Conservation (phyloP, 495 filamentous ascomycete genomes). For the Hypomontagnella monticulosa region DNA sequence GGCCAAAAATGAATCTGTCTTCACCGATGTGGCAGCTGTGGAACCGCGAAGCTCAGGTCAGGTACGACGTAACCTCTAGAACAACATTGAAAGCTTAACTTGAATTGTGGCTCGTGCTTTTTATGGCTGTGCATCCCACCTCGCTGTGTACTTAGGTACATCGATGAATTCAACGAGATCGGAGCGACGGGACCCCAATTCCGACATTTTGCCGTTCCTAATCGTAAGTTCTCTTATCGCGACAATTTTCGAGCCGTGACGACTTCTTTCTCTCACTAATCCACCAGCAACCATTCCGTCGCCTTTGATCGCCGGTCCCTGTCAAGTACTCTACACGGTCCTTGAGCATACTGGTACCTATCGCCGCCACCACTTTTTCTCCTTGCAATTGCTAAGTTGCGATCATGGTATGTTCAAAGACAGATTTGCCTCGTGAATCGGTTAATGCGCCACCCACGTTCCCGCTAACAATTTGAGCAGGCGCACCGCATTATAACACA, state of each 20-base stretch:
- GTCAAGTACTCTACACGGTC: not conserved
- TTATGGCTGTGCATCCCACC: not conserved
- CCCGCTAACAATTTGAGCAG: conserved; percentile 56
- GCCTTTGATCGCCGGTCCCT: not conserved
- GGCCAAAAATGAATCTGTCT: conserved; percentile 36
- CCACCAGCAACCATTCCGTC: not conserved
- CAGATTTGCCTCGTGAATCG: not conserved
- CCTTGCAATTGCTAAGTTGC: not conserved
- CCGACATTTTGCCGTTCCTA: conserved; percentile 16
- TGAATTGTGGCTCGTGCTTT: conserved; percentile 22
- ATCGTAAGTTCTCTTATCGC: conserved; percentile 29
- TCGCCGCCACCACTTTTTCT: conserved; percentile 1
- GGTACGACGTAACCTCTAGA: conserved; percentile 12
- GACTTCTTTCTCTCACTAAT: conserved; percentile 22
- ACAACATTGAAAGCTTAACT: not conserved
- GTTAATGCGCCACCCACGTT: conserved; percentile 18
- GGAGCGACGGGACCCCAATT: conserved; percentile 24
- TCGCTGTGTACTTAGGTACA: not conserved
- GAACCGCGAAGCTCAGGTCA: conserved; percentile 8
- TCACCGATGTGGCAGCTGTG: conserved; percentile 24
- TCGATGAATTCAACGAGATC: not conserved
- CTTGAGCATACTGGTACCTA: not conserved
- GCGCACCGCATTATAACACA: conserved; percentile 95
- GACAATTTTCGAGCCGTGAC: conserved; percentile 39
- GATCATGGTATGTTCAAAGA: conserved; percentile 35